These are phyloP conservation scores for Diaporthe citriasiana DNA, from an alignment of 2,329 filamentous ascomycete genomes.

Conservation along the genomic window DNA sequence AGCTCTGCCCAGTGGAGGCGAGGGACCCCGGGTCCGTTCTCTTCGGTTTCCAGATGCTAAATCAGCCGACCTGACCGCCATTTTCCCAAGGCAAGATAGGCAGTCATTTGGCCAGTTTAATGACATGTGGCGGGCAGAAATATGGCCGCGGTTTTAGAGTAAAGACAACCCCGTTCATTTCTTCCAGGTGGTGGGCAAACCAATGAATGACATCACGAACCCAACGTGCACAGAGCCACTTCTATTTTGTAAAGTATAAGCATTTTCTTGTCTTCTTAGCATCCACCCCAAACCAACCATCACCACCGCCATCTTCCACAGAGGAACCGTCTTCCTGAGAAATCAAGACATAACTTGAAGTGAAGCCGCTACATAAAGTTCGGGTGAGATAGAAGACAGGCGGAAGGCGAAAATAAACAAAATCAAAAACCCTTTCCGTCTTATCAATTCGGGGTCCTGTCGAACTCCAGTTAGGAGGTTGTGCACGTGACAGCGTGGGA, in stretches of 20 bases:
- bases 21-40: neutral
- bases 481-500: constrained; percentile 40
- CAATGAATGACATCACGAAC: neutral
- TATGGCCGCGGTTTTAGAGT: constrained; percentile 7
- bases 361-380: neutral
- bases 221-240: neutral
- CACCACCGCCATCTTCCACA: neutral
- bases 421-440: neutral
- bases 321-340: neutral
- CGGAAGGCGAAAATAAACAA: neutral
- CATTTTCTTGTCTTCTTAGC: neutral
- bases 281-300: neutral
- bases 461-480: neutral
- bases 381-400: neutral
- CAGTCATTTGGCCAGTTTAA: constrained; percentile 14
- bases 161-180: constrained; percentile 24
- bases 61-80: neutral
- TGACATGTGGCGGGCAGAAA: constrained; percentile 12
- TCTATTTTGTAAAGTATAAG: neutral
- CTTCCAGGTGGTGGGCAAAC: neutral
- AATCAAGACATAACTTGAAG: neutral
- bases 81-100: neutral
- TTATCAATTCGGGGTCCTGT: too few relatives aligned
- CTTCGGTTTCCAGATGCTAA: neutral
- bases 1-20: neutral